A percentile compares a stretch with the other conserved stretches of the same genome.
These are phyloP conservation scores for Bonia amplexicaulis DNA, from an alignment of 176 grass and related monocot species.

Conservation along the genomic window DNA sequence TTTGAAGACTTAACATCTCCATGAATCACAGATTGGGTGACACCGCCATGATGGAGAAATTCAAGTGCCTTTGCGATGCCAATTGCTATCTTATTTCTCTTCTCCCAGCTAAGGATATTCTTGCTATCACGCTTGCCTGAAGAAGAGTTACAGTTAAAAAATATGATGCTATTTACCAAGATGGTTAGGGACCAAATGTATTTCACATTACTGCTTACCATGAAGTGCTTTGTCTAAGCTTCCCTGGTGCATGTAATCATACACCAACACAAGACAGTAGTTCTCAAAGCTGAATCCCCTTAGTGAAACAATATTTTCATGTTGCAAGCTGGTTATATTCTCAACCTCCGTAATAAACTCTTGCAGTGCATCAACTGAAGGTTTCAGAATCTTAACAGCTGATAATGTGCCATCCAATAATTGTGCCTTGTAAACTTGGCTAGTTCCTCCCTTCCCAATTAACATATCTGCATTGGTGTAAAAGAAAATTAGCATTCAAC, in stretches of 20 bases:
- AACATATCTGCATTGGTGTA: constrained; percentile 63
- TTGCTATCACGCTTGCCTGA: constrained; percentile 54
- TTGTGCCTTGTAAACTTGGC: constrained; percentile 75
- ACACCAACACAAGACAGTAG: constrained; percentile 76
- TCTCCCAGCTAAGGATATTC: constrained; percentile 57
- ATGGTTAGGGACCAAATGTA: neutral
- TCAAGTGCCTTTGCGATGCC: constrained; percentile 77
- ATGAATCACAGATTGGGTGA: constrained; percentile 65
- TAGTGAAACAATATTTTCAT: constrained; percentile 71
- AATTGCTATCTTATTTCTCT: constrained; percentile 69
- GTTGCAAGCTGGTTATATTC: constrained; percentile 60
- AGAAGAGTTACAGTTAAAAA: constrained; percentile 13
- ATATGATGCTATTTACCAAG: neutral
- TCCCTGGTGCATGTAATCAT: constrained; percentile 75
- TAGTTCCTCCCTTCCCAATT: constrained; percentile 91
- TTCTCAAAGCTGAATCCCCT: constrained; percentile 87
- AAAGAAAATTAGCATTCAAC: neutral
- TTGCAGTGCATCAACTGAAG: constrained; percentile 61
- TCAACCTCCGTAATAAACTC: constrained; percentile 83
- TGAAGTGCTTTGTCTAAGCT: constrained; percentile 90
- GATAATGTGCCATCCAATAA: constrained; percentile 52
- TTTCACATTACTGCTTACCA: constrained; percentile 38
- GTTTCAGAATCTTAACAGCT: constrained; percentile 83
- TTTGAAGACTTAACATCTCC: constrained; percentile 97
- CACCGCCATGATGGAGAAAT: constrained; percentile 65